These are phyloP conservation scores for Agrocybe praecox DNA, from an alignment of 768 basidiomycete genomes.

Conservation along the genomic window DNA sequence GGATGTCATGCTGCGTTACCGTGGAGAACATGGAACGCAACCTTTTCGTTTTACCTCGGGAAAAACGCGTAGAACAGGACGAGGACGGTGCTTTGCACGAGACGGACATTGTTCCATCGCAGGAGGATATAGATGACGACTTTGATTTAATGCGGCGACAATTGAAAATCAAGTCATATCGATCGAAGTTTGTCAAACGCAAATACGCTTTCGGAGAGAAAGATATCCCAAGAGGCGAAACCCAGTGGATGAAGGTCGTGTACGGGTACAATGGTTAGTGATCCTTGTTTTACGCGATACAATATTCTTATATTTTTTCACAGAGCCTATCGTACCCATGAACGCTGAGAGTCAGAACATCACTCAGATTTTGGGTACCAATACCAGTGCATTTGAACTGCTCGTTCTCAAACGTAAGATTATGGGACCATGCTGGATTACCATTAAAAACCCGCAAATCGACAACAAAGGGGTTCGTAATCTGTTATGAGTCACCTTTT, in stretches of 20 bases:
- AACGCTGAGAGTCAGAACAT: conserved; percentile 83
- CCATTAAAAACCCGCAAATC: conserved; percentile 74
- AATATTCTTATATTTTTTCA: background rate
- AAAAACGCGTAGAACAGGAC: conserved; percentile 56
- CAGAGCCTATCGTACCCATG: conserved; percentile 76
- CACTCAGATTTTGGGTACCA: conserved; percentile 86
- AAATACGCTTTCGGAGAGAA: conserved; percentile 92
- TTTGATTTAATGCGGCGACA: conserved; percentile 80
- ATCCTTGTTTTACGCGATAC: background rate
- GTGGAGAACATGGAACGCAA: conserved; percentile 89
- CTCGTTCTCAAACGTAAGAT: conserved; percentile 95
- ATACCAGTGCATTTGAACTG: conserved; percentile 89
- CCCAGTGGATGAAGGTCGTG: conserved; percentile 91
- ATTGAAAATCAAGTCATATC: conserved; percentile 74
- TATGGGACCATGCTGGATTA: conserved; percentile 98
- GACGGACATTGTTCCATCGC: conserved; percentile 73
- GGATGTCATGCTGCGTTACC: conserved; percentile 86
- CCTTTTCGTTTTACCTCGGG: conserved; percentile 84
- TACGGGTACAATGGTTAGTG: conserved; percentile 83
- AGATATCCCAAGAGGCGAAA: conserved; percentile 78
- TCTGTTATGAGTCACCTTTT: too few relatives aligned
- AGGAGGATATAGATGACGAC: conserved; percentile 77
- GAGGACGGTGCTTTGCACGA: conserved; percentile 64
- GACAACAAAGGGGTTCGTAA: conserved; percentile 77
- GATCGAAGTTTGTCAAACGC: conserved; percentile 82